Evolutionary conservation across 2,329 filamentous ascomycete species (phyloP).

Genomic region (Exophiala sp.): DNA sequence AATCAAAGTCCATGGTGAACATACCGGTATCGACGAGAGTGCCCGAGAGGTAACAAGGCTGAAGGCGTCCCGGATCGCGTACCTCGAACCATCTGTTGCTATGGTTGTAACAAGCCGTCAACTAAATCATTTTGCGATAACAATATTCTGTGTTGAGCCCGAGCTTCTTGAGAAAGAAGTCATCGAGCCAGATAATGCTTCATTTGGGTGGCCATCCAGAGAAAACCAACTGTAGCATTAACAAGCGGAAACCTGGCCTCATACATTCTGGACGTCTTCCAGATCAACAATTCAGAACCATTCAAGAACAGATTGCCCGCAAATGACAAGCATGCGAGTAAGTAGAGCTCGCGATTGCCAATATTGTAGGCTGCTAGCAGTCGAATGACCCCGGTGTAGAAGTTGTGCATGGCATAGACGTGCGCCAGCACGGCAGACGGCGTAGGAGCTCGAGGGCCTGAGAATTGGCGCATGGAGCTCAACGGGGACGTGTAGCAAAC

Average conservation of each 20-base stretch:
- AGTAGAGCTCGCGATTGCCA: conserved; percentile 33
- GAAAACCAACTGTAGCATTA: conserved; percentile 8
- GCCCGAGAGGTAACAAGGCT: too few species aligned
- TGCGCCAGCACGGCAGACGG: conserved; percentile 33
- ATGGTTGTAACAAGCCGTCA: too few species aligned
- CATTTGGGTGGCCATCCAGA: background rate
- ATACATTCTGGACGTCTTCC: conserved; percentile 27
- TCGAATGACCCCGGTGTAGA: conserved; percentile 36
- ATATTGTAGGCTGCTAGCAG: conserved; percentile 37
- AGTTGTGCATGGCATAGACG: conserved; percentile 37
- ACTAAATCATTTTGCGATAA: too few species aligned
- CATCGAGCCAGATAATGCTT: background rate
- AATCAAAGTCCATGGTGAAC: too few species aligned
- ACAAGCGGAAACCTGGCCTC: conserved; percentile 29
- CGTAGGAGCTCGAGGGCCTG: conserved; percentile 30
- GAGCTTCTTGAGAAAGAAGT: too few species aligned
- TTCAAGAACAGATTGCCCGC: conserved; percentile 34
- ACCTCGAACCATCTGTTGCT: too few species aligned
- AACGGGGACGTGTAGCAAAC: conserved; percentile 31
- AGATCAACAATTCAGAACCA: conserved; percentile 30
- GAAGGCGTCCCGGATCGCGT: too few species aligned
- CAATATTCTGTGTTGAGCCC: too few species aligned
- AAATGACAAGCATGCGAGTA: conserved; percentile 33
- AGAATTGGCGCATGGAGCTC: conserved; percentile 29
- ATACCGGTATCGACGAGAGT: too few species aligned